Base-by-base conservation (phyloP, 1,284 basidiomycete species). In the Sporisorium exsertum region DNA sequence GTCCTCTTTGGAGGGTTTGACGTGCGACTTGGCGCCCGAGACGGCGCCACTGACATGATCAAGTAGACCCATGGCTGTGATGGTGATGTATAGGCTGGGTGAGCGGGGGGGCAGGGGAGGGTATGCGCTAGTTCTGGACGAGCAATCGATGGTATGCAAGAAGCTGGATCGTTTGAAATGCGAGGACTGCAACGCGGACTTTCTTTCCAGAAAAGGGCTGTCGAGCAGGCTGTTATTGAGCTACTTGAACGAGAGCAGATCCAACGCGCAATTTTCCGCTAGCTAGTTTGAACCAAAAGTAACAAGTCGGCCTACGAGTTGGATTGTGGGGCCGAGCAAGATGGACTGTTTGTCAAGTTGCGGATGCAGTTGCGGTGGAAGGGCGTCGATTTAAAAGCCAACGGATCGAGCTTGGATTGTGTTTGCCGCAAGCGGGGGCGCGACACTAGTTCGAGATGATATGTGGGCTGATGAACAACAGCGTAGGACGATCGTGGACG, bases 11-110 rank as follows among this genome's bases (percentile, higher is more conserved):
- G 64, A 50, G 6, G 77, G 72, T 53, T 78, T 79, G 69, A 75
- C 60, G 61, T 65, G 64, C 47, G 66, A 70, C 58, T 79, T 78
- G 45, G 77, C 71, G 42, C 76, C 79, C 10, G 71, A 68, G 45
- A 83, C 82, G 61, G 83, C 82, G 42, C 69, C 58, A 50, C 68
- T 67, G 60, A 84, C 81, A 49, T 81, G 79, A 52, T 81, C 82
- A 26, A 84, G 71, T 7, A 84, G 63, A 18, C 83, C 83, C 83
- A 84, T 84, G 32, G n/a, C n/a, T 37, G 52, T 55, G 40, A 35
- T 27, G 6, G 43, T 9, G n/a, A 20, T 20, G 50, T 33, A 37
- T 43, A 10, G 20, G 22, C 22, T 33, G n/a, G n/a, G 37, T 18
- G 7, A 22, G 32, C 35, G 26, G 10, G 15, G 13, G 45, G 27